Evolutionary conservation across 2,329 filamentous ascomycete species (phyloP).

Genomic region (Monilinia fructigena): DNA sequence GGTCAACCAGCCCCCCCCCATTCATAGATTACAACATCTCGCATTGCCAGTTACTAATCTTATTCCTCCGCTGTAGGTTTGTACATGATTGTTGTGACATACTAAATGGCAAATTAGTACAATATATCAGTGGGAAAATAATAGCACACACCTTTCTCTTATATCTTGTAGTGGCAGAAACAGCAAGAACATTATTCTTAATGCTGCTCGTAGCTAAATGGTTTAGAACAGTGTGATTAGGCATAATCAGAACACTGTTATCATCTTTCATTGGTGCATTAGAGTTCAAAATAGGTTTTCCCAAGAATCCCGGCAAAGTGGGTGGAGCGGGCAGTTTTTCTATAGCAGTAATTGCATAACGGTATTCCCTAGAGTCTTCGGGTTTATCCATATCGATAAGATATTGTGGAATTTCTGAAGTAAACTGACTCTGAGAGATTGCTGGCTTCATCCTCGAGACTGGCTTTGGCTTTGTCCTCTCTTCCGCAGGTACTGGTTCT

Average conservation of each 20-base stretch:
- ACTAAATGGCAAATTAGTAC: slow-evolving; percentile 54
- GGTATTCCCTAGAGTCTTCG: slow-evolving; percentile 73
- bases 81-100: slow-evolving; percentile 96
- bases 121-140: slow-evolving; percentile 3
- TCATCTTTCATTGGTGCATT: slow-evolving; percentile 94
- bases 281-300: slow-evolving; percentile 91
- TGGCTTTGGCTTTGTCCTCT: slow-evolving; percentile 41
- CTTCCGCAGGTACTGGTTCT: slow-evolving; percentile 40
- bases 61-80: slow-evolving; percentile 67
- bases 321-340: slow-evolving; percentile 81
- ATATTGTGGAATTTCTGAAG: slow-evolving; percentile 75
- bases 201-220: slow-evolving; percentile 97
- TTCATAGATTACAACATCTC: slow-evolving; percentile 14
- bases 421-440: slow-evolving; percentile 61
- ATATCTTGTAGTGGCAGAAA: slow-evolving; percentile 95
- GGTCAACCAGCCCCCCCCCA: slow-evolving; percentile 14
- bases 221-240: slow-evolving; percentile 95
- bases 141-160: slow-evolving; percentile 75
- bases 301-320: slow-evolving; percentile 82
- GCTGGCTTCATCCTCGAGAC: slow-evolving; percentile 55
- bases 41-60: slow-evolving; percentile 21
- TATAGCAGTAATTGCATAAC: slow-evolving; percentile 71
- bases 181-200: slow-evolving; percentile 91
- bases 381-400: slow-evolving; percentile 82
- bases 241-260: slow-evolving; percentile 93